Evolutionary conservation across 495 filamentous ascomycete genomes (phyloP).

Genomic region (Cladorrhinum samala): DNA sequence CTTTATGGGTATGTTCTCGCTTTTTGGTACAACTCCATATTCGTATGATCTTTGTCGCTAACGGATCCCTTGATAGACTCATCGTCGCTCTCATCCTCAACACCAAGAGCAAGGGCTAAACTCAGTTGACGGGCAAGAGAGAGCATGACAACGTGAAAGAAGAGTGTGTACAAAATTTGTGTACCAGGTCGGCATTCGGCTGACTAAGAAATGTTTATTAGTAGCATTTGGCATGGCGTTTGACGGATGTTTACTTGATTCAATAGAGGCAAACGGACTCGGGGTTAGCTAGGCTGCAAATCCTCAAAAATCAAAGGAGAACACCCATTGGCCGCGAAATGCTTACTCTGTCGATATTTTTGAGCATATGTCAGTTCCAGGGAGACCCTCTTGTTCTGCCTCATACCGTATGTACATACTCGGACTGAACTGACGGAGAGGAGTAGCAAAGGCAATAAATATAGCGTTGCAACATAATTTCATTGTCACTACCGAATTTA

Average conservation of each 20-base stretch:
- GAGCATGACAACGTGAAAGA: conserved; percentile 1
- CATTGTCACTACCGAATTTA: too few relatives aligned
- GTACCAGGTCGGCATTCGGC: conserved; percentile 7
- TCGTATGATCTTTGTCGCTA: background rate
- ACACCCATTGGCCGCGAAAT: too few relatives aligned
- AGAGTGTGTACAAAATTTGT: conserved; percentile 18
- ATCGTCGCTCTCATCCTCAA: conserved; percentile 49
- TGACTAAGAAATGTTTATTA: conserved; percentile 11
- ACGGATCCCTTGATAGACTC: conserved; percentile 24
- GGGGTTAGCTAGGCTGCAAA: conserved; percentile 1
- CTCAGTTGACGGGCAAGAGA: background rate
- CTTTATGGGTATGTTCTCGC: conserved; percentile 75
- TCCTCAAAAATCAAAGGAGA: background rate
- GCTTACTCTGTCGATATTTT: too few relatives aligned
- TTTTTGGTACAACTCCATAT: background rate
- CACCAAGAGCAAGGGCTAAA: conserved; percentile 50
- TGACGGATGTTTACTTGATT: conserved; percentile 21
- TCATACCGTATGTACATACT: too few relatives aligned
- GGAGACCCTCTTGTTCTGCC: too few relatives aligned
- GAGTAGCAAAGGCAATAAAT: too few relatives aligned
- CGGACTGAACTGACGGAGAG: too few relatives aligned
- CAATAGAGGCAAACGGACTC: conserved; percentile 9
- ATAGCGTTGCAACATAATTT: too few relatives aligned
- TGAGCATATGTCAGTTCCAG: too few relatives aligned
- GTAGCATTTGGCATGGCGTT: conserved; percentile 30